Evolutionary conservation across 306 rosid species (phyloP), one percentile per base, ranked within the genome.

Genomic region (Crotalaria pallida): DNA sequence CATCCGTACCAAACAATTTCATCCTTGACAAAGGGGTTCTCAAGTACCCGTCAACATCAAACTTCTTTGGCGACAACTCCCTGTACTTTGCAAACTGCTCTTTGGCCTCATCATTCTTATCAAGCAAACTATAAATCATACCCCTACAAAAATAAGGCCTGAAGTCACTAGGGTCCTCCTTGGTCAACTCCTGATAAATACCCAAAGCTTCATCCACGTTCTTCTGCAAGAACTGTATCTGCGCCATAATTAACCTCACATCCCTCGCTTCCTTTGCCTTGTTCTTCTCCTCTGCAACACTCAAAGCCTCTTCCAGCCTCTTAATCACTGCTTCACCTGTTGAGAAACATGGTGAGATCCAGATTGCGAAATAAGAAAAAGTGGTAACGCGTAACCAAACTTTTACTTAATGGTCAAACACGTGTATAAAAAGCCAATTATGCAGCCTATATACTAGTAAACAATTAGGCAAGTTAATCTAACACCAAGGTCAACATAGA

Each of bases 131-230:
- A 78, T 93, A 93, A 66, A 93, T 87, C 96, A 90, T 82, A 0
- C 97, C 98, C 40, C 86, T 73, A 60, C 97, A 88, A 56, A 93
- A 93, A 65, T 88, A 93, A 3, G 98, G 98, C 72, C 98, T 78
- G 43, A 85, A 90, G 72, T 90, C 98, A 4, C 19, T 71, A 0
- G 98, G 88, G 21, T 93, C 98, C 70, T 93, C 97, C 77, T 84
- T 72, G 0, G 79, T 74, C 52, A 93, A 69, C 47, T 85, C 71
- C 11, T 82, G 66, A 58, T 90, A 93, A 17, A 80, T 70, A 50
- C 43, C 74, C 84, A 93, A 55, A 3, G 98, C 94, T 12, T 74
- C 96, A 3, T 93, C 97, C 8, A 90, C 87, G 40, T 90, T 84
- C 87, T 93, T 93, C 89, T 88, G 97, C 72, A 93, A 75, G 47